These are phyloP conservation scores for Nothomitra cinnamomea DNA, from an alignment of 2,329 filamentous ascomycete genomes.

Conservation along the genomic window DNA sequence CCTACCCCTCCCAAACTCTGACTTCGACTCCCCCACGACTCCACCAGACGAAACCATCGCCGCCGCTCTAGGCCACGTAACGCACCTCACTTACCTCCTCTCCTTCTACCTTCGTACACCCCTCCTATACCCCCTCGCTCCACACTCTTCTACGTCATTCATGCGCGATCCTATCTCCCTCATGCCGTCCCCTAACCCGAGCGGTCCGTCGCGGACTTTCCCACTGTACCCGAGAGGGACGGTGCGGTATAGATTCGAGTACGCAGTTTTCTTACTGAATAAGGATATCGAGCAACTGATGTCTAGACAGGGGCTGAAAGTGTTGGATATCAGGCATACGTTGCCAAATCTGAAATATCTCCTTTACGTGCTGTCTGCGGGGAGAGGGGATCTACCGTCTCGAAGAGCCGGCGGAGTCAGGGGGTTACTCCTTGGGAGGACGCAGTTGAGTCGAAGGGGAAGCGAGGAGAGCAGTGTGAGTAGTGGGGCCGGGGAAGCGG, in stretches of 20 bases:
- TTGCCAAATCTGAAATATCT: constrained; percentile 88
- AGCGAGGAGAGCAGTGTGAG: constrained; percentile 1
- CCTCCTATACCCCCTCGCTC: constrained; percentile 62
- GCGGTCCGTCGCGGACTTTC: constrained; percentile 38
- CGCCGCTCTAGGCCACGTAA: constrained; percentile 65
- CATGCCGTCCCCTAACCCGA: constrained; percentile 18
- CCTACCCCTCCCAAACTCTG: constrained; percentile 63
- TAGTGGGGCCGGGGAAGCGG: neutral
- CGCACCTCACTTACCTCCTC: constrained; percentile 56
- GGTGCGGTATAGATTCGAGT: constrained; percentile 83
- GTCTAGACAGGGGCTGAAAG: constrained; percentile 50
- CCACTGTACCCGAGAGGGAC: constrained; percentile 58
- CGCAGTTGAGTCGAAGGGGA: neutral
- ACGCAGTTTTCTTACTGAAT: constrained; percentile 90
- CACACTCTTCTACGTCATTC: constrained; percentile 55
- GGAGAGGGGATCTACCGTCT: constrained; percentile 42
- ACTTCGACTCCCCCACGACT: constrained; percentile 44
- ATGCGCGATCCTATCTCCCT: constrained; percentile 53
- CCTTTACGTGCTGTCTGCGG: constrained; percentile 74
- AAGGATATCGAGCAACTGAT: constrained; percentile 71
- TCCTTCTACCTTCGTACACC: constrained; percentile 68
- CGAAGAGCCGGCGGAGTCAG: constrained; percentile 36
- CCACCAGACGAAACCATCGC: constrained; percentile 39
- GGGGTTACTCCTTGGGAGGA: constrained; percentile 20
- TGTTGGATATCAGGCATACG: constrained; percentile 82